phyloP scores from a whole-genome alignment of 1,139 yeast species.

The Scheffersomyces parashehatae region DNA sequence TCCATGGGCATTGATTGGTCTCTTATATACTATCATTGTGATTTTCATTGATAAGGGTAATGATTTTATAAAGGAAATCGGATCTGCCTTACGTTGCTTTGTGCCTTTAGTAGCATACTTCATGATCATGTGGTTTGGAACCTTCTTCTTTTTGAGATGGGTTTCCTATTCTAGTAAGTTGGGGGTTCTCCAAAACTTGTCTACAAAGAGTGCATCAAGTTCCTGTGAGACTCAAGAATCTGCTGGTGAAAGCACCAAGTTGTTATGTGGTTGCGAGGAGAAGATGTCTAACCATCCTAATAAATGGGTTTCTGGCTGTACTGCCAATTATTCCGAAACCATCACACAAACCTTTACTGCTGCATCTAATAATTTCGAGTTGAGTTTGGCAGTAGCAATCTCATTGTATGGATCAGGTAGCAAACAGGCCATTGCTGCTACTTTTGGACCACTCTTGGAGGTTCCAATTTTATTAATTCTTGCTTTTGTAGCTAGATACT shows the following conservation, averaged over 20 bases:
- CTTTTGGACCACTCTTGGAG: constrained; percentile 54
- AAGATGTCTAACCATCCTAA: constrained; percentile 11
- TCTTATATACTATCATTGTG: constrained; percentile 53
- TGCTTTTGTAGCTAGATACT: constrained; percentile 41
- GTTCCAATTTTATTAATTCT: constrained; percentile 32
- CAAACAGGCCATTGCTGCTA: constrained; percentile 58
- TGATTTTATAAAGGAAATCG: constrained; percentile 49
- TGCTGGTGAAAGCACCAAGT: constrained; percentile 5
- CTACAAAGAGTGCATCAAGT: constrained; percentile 1
- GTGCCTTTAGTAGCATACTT: constrained; percentile 54
- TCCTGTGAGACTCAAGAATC: not conserved
- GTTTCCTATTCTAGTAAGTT: constrained; percentile 9
- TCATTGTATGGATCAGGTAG: constrained; percentile 55
- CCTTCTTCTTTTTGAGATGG: constrained; percentile 41
- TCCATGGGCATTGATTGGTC: constrained; percentile 55
- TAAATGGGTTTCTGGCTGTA: constrained; percentile 27
- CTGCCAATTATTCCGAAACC: constrained; percentile 42
- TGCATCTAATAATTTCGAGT: constrained; percentile 49
- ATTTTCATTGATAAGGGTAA: constrained; percentile 58
- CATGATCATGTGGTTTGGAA: constrained; percentile 47
- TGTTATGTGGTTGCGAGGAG: constrained; percentile 42
- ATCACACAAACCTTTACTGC: constrained; percentile 60
- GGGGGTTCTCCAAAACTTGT: constrained; percentile 1
- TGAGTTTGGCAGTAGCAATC: constrained; percentile 47
- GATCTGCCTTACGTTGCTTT: constrained; percentile 51